These are phyloP conservation scores for Cryptosporidium tyzzeri DNA, from an alignment of 169 alveolate genomes.

Conservation along the genomic window DNA sequence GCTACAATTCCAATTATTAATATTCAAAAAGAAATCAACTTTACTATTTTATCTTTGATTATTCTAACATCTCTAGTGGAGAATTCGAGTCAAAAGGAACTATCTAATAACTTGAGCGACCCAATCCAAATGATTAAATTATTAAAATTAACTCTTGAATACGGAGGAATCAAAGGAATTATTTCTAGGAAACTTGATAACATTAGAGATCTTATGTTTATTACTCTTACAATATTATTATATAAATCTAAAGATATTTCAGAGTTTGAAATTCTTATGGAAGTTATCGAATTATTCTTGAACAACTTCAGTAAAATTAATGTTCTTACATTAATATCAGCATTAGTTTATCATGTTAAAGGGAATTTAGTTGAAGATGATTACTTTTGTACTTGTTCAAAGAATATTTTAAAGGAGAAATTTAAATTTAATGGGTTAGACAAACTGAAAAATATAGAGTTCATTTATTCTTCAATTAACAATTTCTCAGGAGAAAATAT, in stretches of 20 bases:
- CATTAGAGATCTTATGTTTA: constrained; percentile 26
- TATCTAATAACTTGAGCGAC: neutral
- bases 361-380: constrained; percentile 29
- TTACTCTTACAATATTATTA: constrained; percentile 6
- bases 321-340: constrained; percentile 13
- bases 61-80: constrained; percentile 5
- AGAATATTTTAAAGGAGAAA: constrained; percentile 2
- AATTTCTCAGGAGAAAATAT: neutral
- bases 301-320: neutral
- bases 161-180: constrained; percentile 36
- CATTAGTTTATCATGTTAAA: constrained; percentile 51
- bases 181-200: neutral
- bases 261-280: constrained; percentile 24
- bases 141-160: constrained; percentile 35
- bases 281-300: neutral
- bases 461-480: neutral
- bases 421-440: constrained; percentile 24
- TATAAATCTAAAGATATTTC: constrained; percentile 26
- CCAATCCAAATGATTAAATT: constrained; percentile 17
- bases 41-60: neutral
- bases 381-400: constrained; percentile 4
- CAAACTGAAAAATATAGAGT: neutral
- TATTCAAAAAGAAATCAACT: constrained; percentile 1
- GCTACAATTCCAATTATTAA: neutral
- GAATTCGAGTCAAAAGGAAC: neutral